Evolutionary conservation across 805 yeast genomes (phyloP).

Genomic region (Wickerhamiella sergipiensis): DNA sequence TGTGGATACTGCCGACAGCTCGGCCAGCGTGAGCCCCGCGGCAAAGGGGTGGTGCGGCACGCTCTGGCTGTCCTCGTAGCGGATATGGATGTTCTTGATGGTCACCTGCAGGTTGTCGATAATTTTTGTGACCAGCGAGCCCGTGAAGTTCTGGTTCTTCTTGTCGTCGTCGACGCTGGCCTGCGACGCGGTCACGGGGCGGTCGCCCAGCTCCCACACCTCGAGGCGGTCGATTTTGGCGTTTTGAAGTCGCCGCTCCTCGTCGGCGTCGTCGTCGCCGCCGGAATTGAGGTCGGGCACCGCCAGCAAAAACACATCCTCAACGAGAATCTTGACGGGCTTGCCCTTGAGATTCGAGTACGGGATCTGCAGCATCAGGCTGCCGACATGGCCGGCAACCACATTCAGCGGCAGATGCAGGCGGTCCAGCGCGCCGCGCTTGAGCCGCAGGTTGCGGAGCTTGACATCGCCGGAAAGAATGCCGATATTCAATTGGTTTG

Average conservation of each 20-base stretch:
- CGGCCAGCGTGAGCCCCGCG: conserved; percentile 69
- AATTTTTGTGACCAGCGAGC: conserved; percentile 73
- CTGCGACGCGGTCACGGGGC: conserved; percentile 25
- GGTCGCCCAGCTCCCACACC: conserved; percentile 35
- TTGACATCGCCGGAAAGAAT: conserved; percentile 97
- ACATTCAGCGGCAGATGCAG: conserved; percentile 79
- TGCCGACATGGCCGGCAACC: conserved; percentile 79
- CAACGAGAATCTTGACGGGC: conserved; percentile 78
- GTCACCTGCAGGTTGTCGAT: conserved; percentile 87
- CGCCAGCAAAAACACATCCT: conserved; percentile 75
- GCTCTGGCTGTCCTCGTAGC: conserved; percentile 71
- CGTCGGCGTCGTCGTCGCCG: conserved; percentile 40
- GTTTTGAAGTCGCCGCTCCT: conserved; percentile 47
- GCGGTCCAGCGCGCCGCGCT: conserved; percentile 79
- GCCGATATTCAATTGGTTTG: conserved; percentile 87
- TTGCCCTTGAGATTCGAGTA: conserved; percentile 90
- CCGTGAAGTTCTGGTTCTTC: conserved; percentile 42
- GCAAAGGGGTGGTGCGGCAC: conserved; percentile 70
- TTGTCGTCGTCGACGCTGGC: conserved; percentile 18
- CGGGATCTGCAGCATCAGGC: conserved; percentile 80
- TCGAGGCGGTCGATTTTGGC: conserved; percentile 57
- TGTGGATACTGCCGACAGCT: conserved; percentile 83
- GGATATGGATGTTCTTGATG: conserved; percentile 76
- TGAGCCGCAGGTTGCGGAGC: conserved; percentile 58
- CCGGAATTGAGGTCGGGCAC: conserved; percentile 47